Conservation (phyloP, 148 eudicot species). For the Chenopodium berlandieri region DNA sequence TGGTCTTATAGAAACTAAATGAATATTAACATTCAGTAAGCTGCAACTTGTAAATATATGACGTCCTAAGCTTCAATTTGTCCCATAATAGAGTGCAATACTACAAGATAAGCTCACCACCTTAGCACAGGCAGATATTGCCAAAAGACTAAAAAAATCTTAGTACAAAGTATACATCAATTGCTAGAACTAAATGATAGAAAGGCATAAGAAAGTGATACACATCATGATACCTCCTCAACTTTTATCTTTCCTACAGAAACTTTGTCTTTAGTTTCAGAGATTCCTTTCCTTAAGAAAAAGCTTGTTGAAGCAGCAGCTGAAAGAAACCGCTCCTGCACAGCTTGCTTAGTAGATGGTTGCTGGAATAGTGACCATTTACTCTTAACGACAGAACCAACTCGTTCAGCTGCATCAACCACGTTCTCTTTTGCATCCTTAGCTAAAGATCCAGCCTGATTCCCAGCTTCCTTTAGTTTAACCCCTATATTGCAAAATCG, state of each 20-base stretch:
- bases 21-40: neutral
- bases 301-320: conserved; percentile 91
- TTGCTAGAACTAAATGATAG: neutral
- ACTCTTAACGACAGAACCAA: conserved; percentile 83
- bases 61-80: neutral
- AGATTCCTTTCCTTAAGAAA: conserved; percentile 73
- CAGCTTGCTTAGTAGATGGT: conserved; percentile 87
- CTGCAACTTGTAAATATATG: neutral
- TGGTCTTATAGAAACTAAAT: neutral
- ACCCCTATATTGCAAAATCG: conserved; percentile 48
- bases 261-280: conserved; percentile 93
- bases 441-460: conserved; percentile 77
- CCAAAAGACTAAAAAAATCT: neutral
- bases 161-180: neutral
- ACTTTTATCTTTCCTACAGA: conserved; percentile 84
- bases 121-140: neutral
- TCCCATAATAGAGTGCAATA: neutral
- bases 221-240: conserved; percentile 64
- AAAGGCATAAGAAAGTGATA: neutral
- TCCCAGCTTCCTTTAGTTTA: conserved; percentile 92
- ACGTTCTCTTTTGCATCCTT: conserved; percentile 96
- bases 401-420: conserved; percentile 67
- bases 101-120: neutral
- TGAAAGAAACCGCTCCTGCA: conserved; percentile 85
- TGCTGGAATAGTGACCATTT: conserved; percentile 88